These are phyloP conservation scores for Physcomitrium patens DNA, from an alignment of 225 moss, liverwort and hornwort species.

Conservation along the genomic window DNA sequence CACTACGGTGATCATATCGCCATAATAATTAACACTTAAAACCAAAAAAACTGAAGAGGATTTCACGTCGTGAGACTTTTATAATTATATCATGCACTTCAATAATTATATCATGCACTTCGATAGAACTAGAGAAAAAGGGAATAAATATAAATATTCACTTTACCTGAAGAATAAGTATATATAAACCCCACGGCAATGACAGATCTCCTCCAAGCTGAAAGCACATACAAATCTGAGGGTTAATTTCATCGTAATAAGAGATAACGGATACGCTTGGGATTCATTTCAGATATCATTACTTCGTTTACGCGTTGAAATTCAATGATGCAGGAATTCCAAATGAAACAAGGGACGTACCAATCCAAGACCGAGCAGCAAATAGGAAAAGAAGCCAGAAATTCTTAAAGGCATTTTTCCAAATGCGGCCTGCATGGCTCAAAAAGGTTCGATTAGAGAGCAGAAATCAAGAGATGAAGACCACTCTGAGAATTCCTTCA, in stretches of 20 bases:
- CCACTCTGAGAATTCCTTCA: background rate
- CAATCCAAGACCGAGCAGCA: conserved; percentile 81
- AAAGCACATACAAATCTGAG: conserved; percentile 14
- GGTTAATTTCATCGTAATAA: background rate
- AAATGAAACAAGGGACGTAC: conserved; percentile 41
- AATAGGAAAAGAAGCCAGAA: conserved; percentile 79
- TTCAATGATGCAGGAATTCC: background rate
- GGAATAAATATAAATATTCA: background rate
- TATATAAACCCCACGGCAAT: conserved; percentile 94
- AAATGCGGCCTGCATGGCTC: conserved; percentile 65
- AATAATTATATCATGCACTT: background rate
- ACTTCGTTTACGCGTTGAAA: background rate
- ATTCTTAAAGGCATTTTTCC: conserved; percentile 77
- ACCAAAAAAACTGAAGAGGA: conserved; percentile 4
- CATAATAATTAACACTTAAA: background rate
- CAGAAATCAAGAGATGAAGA: background rate
- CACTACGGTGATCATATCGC: background rate
- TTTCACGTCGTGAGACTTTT: background rate
- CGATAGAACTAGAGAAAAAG: background rate
- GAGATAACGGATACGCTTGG: background rate
- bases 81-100: background rate
- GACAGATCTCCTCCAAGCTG: conserved; percentile 91
- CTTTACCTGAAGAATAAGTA: conserved; percentile 83
- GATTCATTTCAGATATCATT: background rate
- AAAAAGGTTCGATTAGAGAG: conserved; percentile 22